Conservation (phyloP, 768 basidiomycete species). For the Termitomyces sp. region DNA sequence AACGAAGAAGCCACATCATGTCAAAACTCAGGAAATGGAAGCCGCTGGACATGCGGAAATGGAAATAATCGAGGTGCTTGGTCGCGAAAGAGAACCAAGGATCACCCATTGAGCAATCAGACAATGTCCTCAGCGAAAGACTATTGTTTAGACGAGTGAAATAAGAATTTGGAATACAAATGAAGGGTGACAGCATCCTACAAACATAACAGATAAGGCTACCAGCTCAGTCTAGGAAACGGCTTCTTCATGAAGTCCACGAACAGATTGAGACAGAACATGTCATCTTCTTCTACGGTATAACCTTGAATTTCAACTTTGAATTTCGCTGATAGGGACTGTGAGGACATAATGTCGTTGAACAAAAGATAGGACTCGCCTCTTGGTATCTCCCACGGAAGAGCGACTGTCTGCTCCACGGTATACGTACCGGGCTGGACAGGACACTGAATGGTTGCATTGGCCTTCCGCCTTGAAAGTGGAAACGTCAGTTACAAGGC, state of each 20-base stretch:
- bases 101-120: neutral
- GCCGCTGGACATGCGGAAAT: neutral
- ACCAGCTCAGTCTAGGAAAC: conserved; percentile 28
- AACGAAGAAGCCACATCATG: conserved; percentile 4
- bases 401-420: conserved; percentile 76
- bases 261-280: conserved; percentile 76
- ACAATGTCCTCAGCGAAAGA: neutral
- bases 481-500: conserved; percentile 1
- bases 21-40: conserved; percentile 1
- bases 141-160: neutral
- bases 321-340: conserved; percentile 68
- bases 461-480: conserved; percentile 58
- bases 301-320: conserved; percentile 60
- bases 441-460: conserved; percentile 80
- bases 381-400: conserved; percentile 89
- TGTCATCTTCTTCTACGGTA: conserved; percentile 63
- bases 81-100: neutral
- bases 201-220: conserved; percentile 2
- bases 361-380: conserved; percentile 32
- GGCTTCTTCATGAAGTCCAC: conserved; percentile 66
- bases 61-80: neutral
- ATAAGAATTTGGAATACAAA: neutral
- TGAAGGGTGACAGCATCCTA: neutral
- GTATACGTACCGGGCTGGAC: conserved; percentile 63
- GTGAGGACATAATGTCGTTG: conserved; percentile 1